Evolutionary conservation across 441 rosid species (phyloP), one percentile per base, ranked within the genome.

Genomic region (Geranium incanum): DNA sequence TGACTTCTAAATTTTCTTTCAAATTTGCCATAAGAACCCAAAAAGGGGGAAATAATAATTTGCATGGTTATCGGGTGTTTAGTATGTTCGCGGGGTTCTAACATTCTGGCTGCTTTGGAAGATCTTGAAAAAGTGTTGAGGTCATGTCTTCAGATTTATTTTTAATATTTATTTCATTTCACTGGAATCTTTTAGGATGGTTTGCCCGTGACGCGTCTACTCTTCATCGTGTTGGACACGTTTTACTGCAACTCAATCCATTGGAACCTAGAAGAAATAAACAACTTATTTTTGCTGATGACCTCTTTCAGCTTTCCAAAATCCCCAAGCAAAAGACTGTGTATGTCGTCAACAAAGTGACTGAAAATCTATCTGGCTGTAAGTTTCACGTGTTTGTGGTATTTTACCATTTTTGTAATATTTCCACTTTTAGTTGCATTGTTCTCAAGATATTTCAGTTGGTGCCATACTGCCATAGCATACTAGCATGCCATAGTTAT

Each of bases 311-410:
- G 83, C 87, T 93, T 75, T 87, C 88, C 72, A 85, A 86, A 82
- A 84, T 93, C 77, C 97, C 97, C 70, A 86, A 81, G 79, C 87
- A 80, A 76, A 93, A 87, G 81, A 85, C 85, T 2, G 80, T 86
- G 11, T 77, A 84, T 60, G 86, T 88, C 81, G 81, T 93, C 80
- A 82, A 85, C 80, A 91, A 89, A 83, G 93, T 86, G 59, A 76
- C 86, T 63, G 95, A 86, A 74, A 88, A 86, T 72, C 83, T 93
- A 7, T 85, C 91, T 80, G 97, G 96, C 43, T 93, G 98, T 93
- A 89, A 89, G 98, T 86, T 83, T 48, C 70, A 37, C 43, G 23
- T 33, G 71, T 69, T 72, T 52, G 6, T 66, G 33, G 9, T 71
- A 7, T 63, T 21, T 21, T 21, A 21, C 21, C 21, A 21, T 21